Evolutionary conservation across 805 yeast species (phyloP), one percentile per base, ranked within the genome.

Genomic region (Nakazawaea peltata): DNA sequence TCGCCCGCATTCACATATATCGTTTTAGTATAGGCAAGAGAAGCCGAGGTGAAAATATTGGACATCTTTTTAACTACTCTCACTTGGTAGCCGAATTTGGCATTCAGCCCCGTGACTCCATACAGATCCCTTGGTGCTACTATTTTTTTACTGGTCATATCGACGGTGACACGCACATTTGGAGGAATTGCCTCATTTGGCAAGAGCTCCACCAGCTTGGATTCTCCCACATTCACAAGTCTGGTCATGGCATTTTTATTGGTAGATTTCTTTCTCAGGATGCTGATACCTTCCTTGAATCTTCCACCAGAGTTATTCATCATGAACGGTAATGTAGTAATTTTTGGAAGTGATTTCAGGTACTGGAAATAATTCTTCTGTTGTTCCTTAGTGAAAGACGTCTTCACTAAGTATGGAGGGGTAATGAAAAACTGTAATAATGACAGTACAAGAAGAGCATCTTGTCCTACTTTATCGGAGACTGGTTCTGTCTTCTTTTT

Each of bases 121-220:
- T 84, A 82, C 0, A 92, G 94, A 32, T 70, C 77, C 9, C 61
- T 45, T 6, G 92, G 85, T 1, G 85, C 72, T 0, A 84, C 92
- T 10, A 85, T 72, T 36, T 67, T 69, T 33, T 67, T 69, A 9
- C 69, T 70, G 30, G 72, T 61, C 8, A 76, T 43, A 48, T 88
- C 85, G 2, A 88, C 84, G 0, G 94, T 84, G 8, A 88, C 95
- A 44, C 94, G 64, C 12, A 81, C 85, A 46, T 82, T 76, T 0
- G 74, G 69, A 3, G 95, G 95, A 3, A 84, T 77, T 39, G 76
- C 77, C 43, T 70, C 72, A 14, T 56, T 56, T n/a, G n/a, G n/a
- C n/a, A n/a, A n/a, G 6, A 55, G 56, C 50, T 79, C 79, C 22
- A 87, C 45, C 13, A 77, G 66, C 36, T 70, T 58, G 2, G 63